Base-by-base conservation (phyloP, 176 grass and related monocot genomes). In the Eleusine coracana region DNA sequence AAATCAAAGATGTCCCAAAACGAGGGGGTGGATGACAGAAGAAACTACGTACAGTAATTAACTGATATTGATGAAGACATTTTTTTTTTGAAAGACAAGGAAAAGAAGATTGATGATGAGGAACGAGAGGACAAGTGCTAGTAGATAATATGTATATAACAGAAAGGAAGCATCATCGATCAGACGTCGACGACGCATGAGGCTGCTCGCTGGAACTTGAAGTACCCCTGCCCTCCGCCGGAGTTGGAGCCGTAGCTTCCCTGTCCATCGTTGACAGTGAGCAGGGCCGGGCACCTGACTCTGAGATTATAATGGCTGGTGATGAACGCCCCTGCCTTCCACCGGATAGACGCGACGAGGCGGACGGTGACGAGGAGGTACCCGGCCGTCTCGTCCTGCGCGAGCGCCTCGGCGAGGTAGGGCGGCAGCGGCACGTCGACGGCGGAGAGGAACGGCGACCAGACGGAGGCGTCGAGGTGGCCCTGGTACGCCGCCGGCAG, bases 391-490 rank as follows among this genome's bases (percentile, higher is more conserved):
- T 87, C 58, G 81, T 84, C 95, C 83, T 94, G 83, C 7, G 63
- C 21, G 16, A 94, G 36, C 6, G 95, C 64, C 1, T 61, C 49
- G 1, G 44, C 58, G 18, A 92, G 83, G 83, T 87, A 87, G 1
- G 80, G 74, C 27, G 88, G 83, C 1, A 94, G 85, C 49, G 86
- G 84, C 11, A 97, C 88, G 75, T 81, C 29, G 51, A 45, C 40
- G 37, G 69, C 95, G 73, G 55, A 76, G 42, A 97, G 70, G 84
- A 92, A 97, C 0, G 95, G 95, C 10, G 88, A 90, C 92, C 92
- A 94, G 6, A 94, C 51, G 5, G 61, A 54, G 51, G 86, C 54
- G 81, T 91, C 95, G 54, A 52, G 58, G 51, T 85, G 83, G n/a
- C 80, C 88, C 86, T 94, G 95, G 90, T 89, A 97, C 9, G 75